phyloP scores from a whole-genome alignment of 257 asterid genomes.

The Cynanchum wilfordii region DNA sequence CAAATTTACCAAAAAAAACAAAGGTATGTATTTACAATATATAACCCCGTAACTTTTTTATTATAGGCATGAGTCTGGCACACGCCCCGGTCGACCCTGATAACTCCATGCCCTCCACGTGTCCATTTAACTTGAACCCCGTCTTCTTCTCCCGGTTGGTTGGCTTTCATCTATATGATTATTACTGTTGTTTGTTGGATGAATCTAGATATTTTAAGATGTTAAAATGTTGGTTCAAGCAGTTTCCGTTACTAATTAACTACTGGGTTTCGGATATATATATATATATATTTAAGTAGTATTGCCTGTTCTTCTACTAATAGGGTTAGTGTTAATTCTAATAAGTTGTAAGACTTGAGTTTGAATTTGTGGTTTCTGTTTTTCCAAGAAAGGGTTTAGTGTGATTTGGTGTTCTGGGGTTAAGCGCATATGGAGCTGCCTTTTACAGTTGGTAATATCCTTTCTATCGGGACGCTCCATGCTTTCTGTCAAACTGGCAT shows the following conservation, averaged over 20 bases:
- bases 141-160: too few species aligned
- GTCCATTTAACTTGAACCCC: too few species aligned
- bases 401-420: constrained; percentile 28
- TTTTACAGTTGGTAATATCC: too few species aligned
- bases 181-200: background rate
- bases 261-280: too few species aligned
- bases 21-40: constrained; percentile 15
- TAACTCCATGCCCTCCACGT: constrained; percentile 23
- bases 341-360: too few species aligned
- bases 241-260: constrained; percentile 4
- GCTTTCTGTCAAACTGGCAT: constrained; percentile 63
- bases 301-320: background rate
- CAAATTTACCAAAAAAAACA: too few species aligned
- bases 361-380: constrained; percentile 2
- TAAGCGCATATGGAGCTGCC: too few species aligned
- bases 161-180: background rate
- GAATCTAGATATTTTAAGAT: too few species aligned
- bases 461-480: too few species aligned
- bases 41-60: constrained; percentile 18
- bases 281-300: too few species aligned
- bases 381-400: constrained; percentile 24
- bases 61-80: constrained; percentile 45
- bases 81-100: constrained; percentile 43
- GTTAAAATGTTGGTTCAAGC: constrained; percentile 38
- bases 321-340: background rate